Base-by-base conservation (phyloP, 108 stramenopile genomes). In the Schizochytrium sp. region DNA sequence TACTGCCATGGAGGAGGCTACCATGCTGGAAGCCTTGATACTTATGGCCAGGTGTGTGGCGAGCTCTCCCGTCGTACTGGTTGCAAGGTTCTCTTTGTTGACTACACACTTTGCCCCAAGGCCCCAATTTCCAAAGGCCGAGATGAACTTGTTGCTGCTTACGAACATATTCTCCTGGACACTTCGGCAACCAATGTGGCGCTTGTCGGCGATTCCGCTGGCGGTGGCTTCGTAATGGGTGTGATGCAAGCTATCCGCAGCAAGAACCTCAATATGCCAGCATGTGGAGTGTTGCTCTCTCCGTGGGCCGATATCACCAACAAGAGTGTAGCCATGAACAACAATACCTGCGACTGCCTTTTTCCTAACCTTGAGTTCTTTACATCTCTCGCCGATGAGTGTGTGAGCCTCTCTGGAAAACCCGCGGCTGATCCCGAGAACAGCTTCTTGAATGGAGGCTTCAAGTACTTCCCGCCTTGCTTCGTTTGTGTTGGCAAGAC, bases 1-100 rank as follows among this genome's bases (percentile, higher is more conserved):
- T 83, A 83, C 76, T 55, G 53, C 76, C 76, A 83, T 53, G 76
- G 76, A 55, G 76, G 76, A 47, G 47, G 76, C 76, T 83, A 55
- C 53, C 40, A 55, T 28, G 45, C 50, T 53, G 76, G 76, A 17
- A 83, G 5, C 15, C 53, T 83, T 53, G 2, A 10, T 8, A 0
- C 76, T 12, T 83, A 83, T 53, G 15, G 8, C 17, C 5, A 17
- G 1, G 28, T 40, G 17, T 83, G 76, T 40, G 76, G 47, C 76
- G 50, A 55, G 53, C 5, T 83, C 2, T 55, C 50, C 28, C 50
- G 53, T 53, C 47, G 53, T 38, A 55, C 50, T 13, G 53, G 53
- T 5, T 83, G 76, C 76, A 47, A 38, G 38, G 47, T 50, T 8
- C 15, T 83, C 76, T 83, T 83, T 83, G 53, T 55, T 38, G 76